Base-by-base conservation (phyloP, 1,284 basidiomycete genomes). In the Thelephora terrestris region DNA sequence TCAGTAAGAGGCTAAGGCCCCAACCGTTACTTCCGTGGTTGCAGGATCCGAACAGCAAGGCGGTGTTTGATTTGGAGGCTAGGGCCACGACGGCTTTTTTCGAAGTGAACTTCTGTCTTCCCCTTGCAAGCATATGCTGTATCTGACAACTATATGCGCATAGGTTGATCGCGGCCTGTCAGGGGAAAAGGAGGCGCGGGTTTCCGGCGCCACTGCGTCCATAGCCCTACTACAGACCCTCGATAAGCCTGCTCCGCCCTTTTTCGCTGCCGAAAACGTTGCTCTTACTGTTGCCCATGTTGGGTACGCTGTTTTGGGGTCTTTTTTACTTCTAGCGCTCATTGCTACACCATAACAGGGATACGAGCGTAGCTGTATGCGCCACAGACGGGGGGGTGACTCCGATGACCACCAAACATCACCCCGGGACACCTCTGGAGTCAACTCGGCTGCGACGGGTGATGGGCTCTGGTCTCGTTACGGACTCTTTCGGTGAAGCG, bases 401-500 rank as follows among this genome's bases (percentile, higher is more conserved):
- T 32, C 78, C 88, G 0, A 82, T 97, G 74, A 93, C 92, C 1
- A 90, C 94, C 64, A 81, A 79, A 34, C 95, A 99, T 64, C 94
- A 97, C 64, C 88, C 93, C 16, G 94, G 98, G 58, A 78, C 90
- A 20, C 83, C 81, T 20, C 74, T 86, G 17, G 96, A 99, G 64
- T 80, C 90, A 10, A 81, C 80, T 38, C 75, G 95, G 25, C 69
- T 99, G 45, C 79, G 94, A 40, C 77, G 86, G 49, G 87, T 93
- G 78, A 94, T 93, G 77, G 91, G 89, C 16, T 85, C 85, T 6
- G 83, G 90, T 1, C 68, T 96, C 24, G 87, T 97, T 43, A 90
- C 91, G 4, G 95, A 99, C 63, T 93, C 90, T 4, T 99, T 93
- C 60, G 95, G 96, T 29, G 95, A 99, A 71, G 81, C 85, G 38